phyloP scores from a whole-genome alignment of 2,329 filamentous ascomycete species.

The Colletotrichum sp. region DNA sequence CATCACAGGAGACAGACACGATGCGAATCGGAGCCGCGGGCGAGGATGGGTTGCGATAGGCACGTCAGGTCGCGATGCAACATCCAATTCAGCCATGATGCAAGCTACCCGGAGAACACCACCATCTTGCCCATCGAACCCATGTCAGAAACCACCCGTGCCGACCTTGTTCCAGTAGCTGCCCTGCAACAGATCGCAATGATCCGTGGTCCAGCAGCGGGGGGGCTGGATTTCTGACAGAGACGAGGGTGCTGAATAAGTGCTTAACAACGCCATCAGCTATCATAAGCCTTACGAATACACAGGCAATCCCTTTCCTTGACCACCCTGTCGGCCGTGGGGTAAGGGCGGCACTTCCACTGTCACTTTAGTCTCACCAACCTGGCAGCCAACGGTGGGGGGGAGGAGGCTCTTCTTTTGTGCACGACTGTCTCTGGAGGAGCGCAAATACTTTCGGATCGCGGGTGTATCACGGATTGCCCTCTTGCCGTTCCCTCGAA shows the following conservation, averaged over 20 bases:
- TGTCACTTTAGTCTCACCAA: background rate
- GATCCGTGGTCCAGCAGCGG: background rate
- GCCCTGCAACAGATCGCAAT: background rate
- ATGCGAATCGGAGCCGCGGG: background rate
- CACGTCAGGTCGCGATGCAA: background rate
- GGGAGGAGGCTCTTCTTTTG: background rate
- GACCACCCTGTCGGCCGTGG: background rate
- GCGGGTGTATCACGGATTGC: background rate
- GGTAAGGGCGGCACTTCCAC: background rate
- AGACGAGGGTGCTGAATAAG: slow-evolving; percentile 10
- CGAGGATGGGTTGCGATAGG: background rate
- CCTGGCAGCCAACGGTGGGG: background rate
- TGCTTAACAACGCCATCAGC: slow-evolving; percentile 8
- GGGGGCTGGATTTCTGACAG: background rate
- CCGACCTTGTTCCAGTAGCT: background rate
- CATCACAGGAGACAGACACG: background rate
- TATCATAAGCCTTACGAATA: slow-evolving; percentile 14
- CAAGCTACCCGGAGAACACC: background rate
- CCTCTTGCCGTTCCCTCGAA: background rate
- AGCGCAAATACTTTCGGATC: background rate
- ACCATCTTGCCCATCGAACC: background rate
- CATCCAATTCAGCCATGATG: background rate
- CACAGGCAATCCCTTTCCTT: background rate
- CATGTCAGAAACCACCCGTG: background rate
- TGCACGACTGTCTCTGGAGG: background rate